Conservation (phyloP, 176 grass and related monocot genomes). For the Carex kokanica region DNA sequence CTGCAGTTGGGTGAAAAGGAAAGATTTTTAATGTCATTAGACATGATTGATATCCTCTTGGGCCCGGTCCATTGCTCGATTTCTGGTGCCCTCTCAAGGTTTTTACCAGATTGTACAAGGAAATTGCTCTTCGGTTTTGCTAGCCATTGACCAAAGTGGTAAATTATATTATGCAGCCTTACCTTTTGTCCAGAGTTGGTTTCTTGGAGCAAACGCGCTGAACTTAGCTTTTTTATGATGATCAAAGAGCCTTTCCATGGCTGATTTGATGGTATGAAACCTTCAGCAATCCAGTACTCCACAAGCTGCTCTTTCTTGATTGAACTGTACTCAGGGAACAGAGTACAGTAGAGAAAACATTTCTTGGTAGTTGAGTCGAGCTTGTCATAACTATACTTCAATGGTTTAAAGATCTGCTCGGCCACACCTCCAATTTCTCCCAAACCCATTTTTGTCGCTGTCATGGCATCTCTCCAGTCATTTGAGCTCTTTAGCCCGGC, state of each 20-base stretch:
- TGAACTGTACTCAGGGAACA: too few species aligned
- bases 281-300: too few species aligned
- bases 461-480: conserved; percentile 41
- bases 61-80: conserved; percentile 31
- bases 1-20: conserved; percentile 12
- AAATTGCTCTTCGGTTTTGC: conserved; percentile 31
- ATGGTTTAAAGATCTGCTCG: too few species aligned
- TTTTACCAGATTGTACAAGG: conserved; percentile 41
- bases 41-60: conserved; percentile 77
- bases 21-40: conserved; percentile 59
- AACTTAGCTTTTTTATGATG: too few species aligned
- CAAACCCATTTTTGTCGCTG: conserved; percentile 1
- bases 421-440: neutral
- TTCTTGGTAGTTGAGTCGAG: too few species aligned
- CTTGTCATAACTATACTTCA: too few species aligned
- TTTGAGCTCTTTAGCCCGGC: conserved; percentile 25
- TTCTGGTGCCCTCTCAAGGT: conserved; percentile 43
- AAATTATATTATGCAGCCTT: conserved; percentile 66
- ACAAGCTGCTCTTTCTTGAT: too few species aligned
- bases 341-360: too few species aligned
- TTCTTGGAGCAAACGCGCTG: too few species aligned
- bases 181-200: conserved; percentile 26
- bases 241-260: too few species aligned
- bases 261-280: too few species aligned
- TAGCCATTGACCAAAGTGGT: conserved; percentile 42